Evolutionary conservation across 2,329 filamentous ascomycete genomes (phyloP).

Genomic region (Magnaporthiopsis poae): DNA sequence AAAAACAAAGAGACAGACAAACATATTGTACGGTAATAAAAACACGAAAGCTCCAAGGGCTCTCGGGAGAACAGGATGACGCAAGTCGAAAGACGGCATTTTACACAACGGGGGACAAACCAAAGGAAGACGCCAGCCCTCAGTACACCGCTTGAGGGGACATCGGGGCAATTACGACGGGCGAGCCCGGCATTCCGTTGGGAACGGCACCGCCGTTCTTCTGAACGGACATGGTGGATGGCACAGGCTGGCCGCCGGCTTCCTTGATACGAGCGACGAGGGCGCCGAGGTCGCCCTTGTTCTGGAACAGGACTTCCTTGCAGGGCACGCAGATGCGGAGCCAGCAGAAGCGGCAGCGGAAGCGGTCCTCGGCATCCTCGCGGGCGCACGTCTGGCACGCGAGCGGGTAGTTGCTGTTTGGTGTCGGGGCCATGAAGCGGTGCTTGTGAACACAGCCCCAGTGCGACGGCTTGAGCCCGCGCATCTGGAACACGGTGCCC

Average conservation of each 20-base stretch:
- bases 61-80: not conserved
- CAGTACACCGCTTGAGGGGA: not conserved
- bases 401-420: slow-evolving; percentile 40
- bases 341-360: slow-evolving; percentile 40
- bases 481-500: slow-evolving; percentile 31
- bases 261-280: slow-evolving; percentile 26
- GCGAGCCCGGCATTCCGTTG: not conserved
- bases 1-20: not conserved
- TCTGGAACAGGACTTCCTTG: slow-evolving; percentile 29
- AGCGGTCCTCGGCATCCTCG: slow-evolving; percentile 34
- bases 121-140: not conserved
- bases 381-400: slow-evolving; percentile 44
- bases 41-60: not conserved
- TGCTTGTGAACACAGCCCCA: slow-evolving; percentile 40
- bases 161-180: not conserved
- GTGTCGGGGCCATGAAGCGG: slow-evolving; percentile 35
- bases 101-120: not conserved
- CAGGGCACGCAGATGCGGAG: slow-evolving; percentile 43
- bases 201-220: not conserved
- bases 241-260: not conserved
- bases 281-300: slow-evolving; percentile 32
- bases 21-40: not conserved
- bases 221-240: not conserved
- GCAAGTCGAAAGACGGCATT: not conserved
- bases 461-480: slow-evolving; percentile 29